Evolutionary conservation across 495 filamentous ascomycete species (phyloP).

Genomic region (Neurospora tetrasperma): DNA sequence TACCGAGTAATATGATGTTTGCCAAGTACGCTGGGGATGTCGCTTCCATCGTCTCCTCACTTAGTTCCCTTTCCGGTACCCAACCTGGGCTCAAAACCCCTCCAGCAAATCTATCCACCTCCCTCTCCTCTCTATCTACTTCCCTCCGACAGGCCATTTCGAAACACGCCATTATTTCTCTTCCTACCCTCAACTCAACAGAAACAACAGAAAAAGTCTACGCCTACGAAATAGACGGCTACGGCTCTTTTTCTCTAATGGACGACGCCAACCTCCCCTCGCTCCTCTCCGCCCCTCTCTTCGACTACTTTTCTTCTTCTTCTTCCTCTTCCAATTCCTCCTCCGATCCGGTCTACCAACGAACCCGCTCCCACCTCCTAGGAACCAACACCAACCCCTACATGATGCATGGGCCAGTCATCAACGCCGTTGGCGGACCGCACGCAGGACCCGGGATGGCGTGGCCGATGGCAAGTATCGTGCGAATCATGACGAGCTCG

Average conservation of each 20-base stretch:
- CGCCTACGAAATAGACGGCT: conserved; percentile 54
- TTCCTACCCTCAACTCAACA: neutral
- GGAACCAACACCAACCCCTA: conserved; percentile 41
- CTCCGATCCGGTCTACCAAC: conserved; percentile 37
- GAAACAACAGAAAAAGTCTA: conserved; percentile 24
- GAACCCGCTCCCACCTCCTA: conserved; percentile 41
- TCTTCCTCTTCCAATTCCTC: neutral
- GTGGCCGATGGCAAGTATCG: conserved; percentile 52
- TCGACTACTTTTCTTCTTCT: conserved; percentile 33
- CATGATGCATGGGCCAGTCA: conserved; percentile 42
- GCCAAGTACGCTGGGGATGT: conserved; percentile 39
- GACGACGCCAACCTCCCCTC: conserved; percentile 55
- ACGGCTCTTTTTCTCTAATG: conserved; percentile 43
- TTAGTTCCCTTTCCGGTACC: too few species aligned
- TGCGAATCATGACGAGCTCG: conserved; percentile 30
- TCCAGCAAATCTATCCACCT: too few species aligned
- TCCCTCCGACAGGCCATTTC: conserved; percentile 40
- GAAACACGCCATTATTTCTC: conserved; percentile 36
- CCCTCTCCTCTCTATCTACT: conserved; percentile 9
- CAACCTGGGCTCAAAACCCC: too few species aligned
- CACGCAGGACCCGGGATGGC: conserved; percentile 46
- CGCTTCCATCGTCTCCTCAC: conserved; percentile 35
- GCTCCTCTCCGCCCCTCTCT: conserved; percentile 43
- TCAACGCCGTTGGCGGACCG: conserved; percentile 46
- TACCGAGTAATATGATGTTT: conserved; percentile 66